A percentile compares a stretch with the other conserved stretches of the same genome.
These are phyloP conservation scores for Cyanodermella asteris DNA, from an alignment of 2,329 filamentous ascomycete genomes.

Conservation along the genomic window DNA sequence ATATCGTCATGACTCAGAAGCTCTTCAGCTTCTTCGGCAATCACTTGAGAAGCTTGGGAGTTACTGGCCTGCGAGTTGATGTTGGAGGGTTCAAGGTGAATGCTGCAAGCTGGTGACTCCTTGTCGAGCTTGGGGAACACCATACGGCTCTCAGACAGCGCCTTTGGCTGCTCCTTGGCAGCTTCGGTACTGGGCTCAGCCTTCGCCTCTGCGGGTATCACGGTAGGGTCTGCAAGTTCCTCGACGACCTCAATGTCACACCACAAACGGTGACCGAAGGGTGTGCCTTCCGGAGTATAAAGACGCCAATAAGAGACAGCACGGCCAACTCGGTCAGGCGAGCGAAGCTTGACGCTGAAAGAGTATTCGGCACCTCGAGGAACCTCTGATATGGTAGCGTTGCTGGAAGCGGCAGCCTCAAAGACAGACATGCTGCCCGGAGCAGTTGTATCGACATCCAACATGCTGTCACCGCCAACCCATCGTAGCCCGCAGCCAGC, in stretches of 20 bases:
- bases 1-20: constrained; percentile 36
- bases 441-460: constrained; percentile 60
- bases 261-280: constrained; percentile 88
- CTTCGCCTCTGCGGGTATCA: constrained; percentile 3
- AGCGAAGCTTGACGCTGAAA: constrained; percentile 71
- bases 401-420: constrained; percentile 61
- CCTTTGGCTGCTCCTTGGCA: constrained; percentile 4
- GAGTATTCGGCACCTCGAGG: constrained; percentile 51
- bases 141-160: constrained; percentile 43
- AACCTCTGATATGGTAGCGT: constrained; percentile 46
- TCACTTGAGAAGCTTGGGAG: constrained; percentile 14
- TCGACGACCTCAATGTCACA: constrained; percentile 56
- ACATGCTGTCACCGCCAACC: constrained; percentile 91
- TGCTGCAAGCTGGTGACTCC: constrained; percentile 65
- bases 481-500: constrained; percentile 77
- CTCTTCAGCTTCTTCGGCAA: constrained; percentile 27
- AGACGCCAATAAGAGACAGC: constrained; percentile 93
- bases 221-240: constrained; percentile 3
- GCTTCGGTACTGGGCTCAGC: constrained; percentile 3
- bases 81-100: constrained; percentile 29
- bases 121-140: constrained; percentile 94
- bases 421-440: constrained; percentile 61
- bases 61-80: not conserved
- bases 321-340: constrained; percentile 53
- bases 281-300: constrained; percentile 54